A percentile compares a stretch with the other conserved stretches of the same genome.
phyloP scores from a whole-genome alignment of 768 basidiomycete species.

The Boletus rubescentipes region DNA sequence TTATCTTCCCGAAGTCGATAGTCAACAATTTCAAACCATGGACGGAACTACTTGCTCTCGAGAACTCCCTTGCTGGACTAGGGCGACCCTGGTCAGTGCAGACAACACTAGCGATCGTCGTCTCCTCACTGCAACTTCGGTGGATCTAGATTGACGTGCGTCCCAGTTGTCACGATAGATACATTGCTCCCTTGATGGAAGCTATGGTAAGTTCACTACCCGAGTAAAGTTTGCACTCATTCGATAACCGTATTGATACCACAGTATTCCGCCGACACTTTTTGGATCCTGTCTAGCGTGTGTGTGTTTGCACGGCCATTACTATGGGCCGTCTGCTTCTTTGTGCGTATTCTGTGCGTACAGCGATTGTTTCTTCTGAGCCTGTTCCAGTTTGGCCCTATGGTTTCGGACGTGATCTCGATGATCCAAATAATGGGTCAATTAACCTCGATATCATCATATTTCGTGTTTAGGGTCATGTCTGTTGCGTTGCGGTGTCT shows the following conservation, averaged over 20 bases:
- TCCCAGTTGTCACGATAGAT: slow-evolving; percentile 1
- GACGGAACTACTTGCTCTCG: not conserved
- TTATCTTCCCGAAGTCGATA: not conserved
- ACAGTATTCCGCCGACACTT: not conserved
- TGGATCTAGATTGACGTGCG: slow-evolving; percentile 7
- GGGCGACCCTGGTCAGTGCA: slow-evolving; percentile 10
- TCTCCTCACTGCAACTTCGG: not conserved
- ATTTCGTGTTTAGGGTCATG: slow-evolving; percentile 8
- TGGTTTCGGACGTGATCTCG: slow-evolving; percentile 24
- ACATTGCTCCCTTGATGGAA: not conserved
- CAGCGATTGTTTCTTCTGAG: not conserved
- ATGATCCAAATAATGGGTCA: slow-evolving; percentile 12
- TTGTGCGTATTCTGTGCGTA: slow-evolving; percentile 10
- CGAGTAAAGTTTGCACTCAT: not conserved
- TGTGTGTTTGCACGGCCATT: slow-evolving; percentile 3
- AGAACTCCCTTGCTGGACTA: not conserved
- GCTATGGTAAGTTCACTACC: not conserved
- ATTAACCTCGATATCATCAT: slow-evolving; percentile 15
- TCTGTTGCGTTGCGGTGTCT: slow-evolving; percentile 6
- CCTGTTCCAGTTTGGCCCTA: slow-evolving; percentile 16
- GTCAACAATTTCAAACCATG: slow-evolving; percentile 2
- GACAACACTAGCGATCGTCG: not conserved
- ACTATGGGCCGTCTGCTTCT: slow-evolving; percentile 21
- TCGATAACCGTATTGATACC: not conserved
- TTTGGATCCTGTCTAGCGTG: slow-evolving; percentile 1